These are phyloP conservation scores for Aurantiochytrium sp. DNA, from an alignment of 108 stramenopile species.

Conservation along the genomic window DNA sequence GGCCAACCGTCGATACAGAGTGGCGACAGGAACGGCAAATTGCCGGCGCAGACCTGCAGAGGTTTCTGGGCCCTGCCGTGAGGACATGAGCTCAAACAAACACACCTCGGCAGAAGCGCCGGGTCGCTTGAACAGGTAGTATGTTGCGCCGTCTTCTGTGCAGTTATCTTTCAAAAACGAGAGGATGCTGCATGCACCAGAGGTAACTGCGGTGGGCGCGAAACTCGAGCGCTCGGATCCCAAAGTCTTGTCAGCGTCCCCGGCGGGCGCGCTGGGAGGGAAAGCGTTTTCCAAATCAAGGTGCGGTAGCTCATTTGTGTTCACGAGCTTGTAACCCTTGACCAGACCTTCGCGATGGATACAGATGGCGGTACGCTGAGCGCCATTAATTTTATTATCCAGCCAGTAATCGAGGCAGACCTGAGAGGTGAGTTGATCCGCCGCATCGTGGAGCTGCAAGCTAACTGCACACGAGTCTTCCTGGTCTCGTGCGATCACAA, in stretches of 20 bases:
- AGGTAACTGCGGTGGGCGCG: background rate
- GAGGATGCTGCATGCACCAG: background rate
- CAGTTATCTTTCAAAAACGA: background rate
- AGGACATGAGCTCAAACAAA: background rate
- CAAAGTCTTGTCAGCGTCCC: too few relatives aligned
- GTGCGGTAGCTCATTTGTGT: background rate
- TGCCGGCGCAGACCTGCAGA: background rate
- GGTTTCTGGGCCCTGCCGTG: background rate
- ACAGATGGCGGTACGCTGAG: background rate
- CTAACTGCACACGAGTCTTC: background rate
- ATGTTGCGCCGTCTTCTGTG: background rate
- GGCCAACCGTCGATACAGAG: background rate
- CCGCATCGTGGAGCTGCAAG: background rate
- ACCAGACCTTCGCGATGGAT: background rate
- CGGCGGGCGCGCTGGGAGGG: background rate
- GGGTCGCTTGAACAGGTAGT: background rate
- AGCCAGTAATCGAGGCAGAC: slow-evolving; percentile 8
- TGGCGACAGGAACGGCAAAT: background rate
- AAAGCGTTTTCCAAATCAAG: background rate
- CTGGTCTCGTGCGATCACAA: background rate
- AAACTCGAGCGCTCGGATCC: background rate
- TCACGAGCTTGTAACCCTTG: background rate
- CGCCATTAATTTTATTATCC: background rate
- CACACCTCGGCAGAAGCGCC: background rate
- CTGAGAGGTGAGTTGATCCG: background rate